These are phyloP conservation scores for Saccharum officinarum DNA, from an alignment of 176 grass and related monocot species.

Conservation along the genomic window DNA sequence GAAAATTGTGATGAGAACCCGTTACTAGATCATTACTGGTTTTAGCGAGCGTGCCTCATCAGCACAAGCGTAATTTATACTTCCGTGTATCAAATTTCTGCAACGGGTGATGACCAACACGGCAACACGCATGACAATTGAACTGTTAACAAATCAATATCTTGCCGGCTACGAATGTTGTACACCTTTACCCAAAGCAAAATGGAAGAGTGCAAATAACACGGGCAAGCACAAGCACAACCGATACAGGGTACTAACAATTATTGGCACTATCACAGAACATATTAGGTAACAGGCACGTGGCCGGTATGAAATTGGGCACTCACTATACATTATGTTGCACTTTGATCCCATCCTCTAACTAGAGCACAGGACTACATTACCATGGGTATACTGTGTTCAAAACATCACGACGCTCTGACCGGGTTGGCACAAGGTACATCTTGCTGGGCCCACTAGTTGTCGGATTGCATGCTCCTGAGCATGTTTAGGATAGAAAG, in stretches of 20 bases:
- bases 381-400: neutral
- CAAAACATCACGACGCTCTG: neutral
- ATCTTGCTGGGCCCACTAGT: slow-evolving; percentile 17
- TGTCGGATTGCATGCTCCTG: slow-evolving; percentile 74
- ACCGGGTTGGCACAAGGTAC: neutral
- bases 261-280: slow-evolving; percentile 20
- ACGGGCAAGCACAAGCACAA: neutral
- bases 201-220: neutral
- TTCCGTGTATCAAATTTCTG: neutral
- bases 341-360: slow-evolving; percentile 9
- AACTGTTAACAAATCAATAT: neutral
- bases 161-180: neutral
- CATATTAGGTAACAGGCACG: neutral
- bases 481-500: slow-evolving; percentile 88
- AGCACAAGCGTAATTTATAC: neutral
- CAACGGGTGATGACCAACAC: neutral
- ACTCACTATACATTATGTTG: slow-evolving; percentile 22
- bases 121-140: neutral
- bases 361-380: neutral
- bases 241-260: neutral
- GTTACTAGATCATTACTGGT: no score
- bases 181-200: neutral
- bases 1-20: no score
- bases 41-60: no score
- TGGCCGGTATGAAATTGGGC: neutral